Evolutionary conservation across 2,329 filamentous ascomycete genomes (phyloP).

Genomic region (Aureobasidium lini): DNA sequence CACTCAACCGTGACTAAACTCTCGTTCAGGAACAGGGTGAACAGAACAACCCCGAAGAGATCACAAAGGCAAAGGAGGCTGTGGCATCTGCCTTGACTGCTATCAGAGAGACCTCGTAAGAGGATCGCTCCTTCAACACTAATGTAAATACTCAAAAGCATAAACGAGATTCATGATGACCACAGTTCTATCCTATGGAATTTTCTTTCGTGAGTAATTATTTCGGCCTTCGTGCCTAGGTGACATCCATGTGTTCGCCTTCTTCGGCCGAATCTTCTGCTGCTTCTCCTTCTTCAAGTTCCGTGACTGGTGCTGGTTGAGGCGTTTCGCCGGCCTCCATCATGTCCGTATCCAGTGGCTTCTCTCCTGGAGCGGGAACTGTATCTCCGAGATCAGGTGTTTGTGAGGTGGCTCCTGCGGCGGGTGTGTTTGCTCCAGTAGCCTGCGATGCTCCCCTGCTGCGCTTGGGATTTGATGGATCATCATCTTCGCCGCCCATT

Average conservation of each 20-base stretch:
- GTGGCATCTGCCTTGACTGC: slow-evolving; percentile 33
- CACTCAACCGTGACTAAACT: slow-evolving; percentile 15
- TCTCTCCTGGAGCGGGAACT: slow-evolving; percentile 2
- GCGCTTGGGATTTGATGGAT: slow-evolving; percentile 14
- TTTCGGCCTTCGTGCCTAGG: background rate
- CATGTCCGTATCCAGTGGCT: slow-evolving; percentile 14
- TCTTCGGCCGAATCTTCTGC: slow-evolving; percentile 17
- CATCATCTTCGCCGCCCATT: slow-evolving; percentile 24
- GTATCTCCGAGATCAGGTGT: background rate
- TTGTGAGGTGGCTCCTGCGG: background rate
- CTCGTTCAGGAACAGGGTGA: slow-evolving; percentile 31
- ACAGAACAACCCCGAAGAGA: slow-evolving; percentile 33
- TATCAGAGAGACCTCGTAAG: slow-evolving; percentile 30
- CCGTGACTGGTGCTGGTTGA: slow-evolving; percentile 15
- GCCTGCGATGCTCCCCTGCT: background rate
- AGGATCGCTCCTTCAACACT: background rate
- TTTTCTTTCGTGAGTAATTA: background rate
- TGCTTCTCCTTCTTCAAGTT: slow-evolving; percentile 24
- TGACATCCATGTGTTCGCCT: slow-evolving; percentile 16
- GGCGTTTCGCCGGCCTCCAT: slow-evolving; percentile 15
- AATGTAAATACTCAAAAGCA: slow-evolving; percentile 6
- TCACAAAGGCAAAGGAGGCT: slow-evolving; percentile 39
- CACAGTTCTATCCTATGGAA: background rate
- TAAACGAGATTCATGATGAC: background rate
- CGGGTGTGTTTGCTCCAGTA: slow-evolving; percentile 18